These are phyloP conservation scores for Phytophthora ohioensis DNA, from an alignment of 352 stramenopile genomes.

Conservation along the genomic window DNA sequence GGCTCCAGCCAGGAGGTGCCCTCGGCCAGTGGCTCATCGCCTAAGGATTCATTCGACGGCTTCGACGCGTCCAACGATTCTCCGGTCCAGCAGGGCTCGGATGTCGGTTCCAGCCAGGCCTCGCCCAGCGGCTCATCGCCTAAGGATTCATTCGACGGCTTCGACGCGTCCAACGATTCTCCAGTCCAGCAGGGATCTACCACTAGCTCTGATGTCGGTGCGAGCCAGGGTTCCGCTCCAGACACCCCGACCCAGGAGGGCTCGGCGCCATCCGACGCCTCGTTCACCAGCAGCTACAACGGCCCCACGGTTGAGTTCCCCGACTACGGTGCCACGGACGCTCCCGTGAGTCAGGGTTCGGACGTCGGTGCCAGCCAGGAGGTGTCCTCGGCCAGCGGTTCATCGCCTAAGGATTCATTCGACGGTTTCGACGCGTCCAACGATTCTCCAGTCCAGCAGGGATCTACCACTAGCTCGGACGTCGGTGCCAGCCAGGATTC, in stretches of 20 bases:
- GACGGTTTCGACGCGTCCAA: conserved; percentile 11
- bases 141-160: conserved; percentile 19
- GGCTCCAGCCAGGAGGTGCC: conserved; percentile 14
- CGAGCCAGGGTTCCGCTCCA: no score
- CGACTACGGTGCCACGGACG: no score
- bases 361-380: conserved; percentile 16
- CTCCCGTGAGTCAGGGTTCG: neutral
- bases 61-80: conserved; percentile 14
- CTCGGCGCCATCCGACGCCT: no score
- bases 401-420: conserved; percentile 15
- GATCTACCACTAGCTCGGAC: conserved; percentile 8
- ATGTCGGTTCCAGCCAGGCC: conserved; percentile 15
- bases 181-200: conserved; percentile 12
- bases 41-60: conserved; percentile 17
- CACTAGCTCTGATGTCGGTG: neutral
- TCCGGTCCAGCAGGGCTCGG: conserved; percentile 12
- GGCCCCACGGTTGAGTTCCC: no score
- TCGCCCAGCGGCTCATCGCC: conserved; percentile 11
- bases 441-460: conserved; percentile 12
- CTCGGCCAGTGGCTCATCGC: conserved; percentile 9
- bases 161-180: conserved; percentile 13
- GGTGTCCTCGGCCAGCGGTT: conserved; percentile 7
- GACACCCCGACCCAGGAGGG: no score
- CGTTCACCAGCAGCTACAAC: no score
- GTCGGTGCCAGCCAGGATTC: conserved; percentile 19